phyloP scores from a whole-genome alignment of 257 asterid species.

The Solanum chaucha region DNA sequence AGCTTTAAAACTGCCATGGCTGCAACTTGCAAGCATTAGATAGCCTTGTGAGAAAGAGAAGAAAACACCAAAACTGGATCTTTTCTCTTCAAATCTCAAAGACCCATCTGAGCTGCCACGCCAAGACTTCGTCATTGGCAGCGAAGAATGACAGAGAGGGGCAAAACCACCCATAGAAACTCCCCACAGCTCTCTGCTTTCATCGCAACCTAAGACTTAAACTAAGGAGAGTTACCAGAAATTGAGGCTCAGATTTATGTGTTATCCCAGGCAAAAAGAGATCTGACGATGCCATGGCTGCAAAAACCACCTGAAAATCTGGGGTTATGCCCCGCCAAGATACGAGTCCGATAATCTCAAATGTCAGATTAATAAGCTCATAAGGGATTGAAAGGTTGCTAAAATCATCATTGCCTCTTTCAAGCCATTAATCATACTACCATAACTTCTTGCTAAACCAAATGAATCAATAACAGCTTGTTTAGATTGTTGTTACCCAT shows the following conservation, averaged over 20 bases:
- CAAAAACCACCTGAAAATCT: slow-evolving; percentile 7
- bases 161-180: slow-evolving; percentile 8
- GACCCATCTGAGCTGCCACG: background rate
- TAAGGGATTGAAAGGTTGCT: background rate
- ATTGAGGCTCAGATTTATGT: slow-evolving; percentile 9
- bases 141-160: background rate
- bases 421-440: background rate
- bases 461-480: background rate
- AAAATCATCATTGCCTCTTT: background rate
- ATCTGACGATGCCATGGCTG: slow-evolving; percentile 5
- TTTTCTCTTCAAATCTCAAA: background rate
- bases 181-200: slow-evolving; percentile 2
- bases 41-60: background rate
- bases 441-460: background rate
- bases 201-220: slow-evolving; percentile 5
- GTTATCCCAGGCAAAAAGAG: too few species aligned
- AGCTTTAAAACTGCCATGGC: background rate
- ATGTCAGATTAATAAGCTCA: background rate
- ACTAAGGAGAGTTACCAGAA: background rate
- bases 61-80: background rate
- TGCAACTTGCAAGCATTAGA: background rate
- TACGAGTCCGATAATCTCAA: background rate
- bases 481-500: background rate
- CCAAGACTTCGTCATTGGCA: background rate
- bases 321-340: slow-evolving; percentile 13